Percentiles rank a stretch among this genome's conserved stretches.
Conservation (phyloP, 2,329 filamentous ascomycete species). For the Monilinia polystroma region DNA sequence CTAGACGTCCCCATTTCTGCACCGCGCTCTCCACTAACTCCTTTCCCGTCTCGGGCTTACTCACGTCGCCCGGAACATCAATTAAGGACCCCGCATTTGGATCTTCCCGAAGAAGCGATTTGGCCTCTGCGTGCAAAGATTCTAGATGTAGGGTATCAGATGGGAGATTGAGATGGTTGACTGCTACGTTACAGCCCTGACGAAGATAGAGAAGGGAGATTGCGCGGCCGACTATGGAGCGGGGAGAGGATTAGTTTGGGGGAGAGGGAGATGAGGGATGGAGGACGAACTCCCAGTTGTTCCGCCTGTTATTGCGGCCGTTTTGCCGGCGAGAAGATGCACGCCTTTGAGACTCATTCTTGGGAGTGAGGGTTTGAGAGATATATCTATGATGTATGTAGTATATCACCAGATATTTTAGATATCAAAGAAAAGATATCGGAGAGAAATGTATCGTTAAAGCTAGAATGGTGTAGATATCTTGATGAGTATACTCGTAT, state of each 20-base stretch:
- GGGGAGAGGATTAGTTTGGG: background rate
- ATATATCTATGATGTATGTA: background rate
- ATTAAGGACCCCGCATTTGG: slow-evolving; percentile 55
- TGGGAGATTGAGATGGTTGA: slow-evolving; percentile 71
- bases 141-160: slow-evolving; percentile 53
- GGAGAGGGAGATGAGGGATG: slow-evolving; percentile 50
- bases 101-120: slow-evolving; percentile 46
- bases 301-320: slow-evolving; percentile 23
- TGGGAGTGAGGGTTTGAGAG: background rate
- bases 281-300: slow-evolving; percentile 22
- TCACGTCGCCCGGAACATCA: slow-evolving; percentile 74
- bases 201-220: slow-evolving; percentile 76
- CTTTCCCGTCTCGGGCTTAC: slow-evolving; percentile 67
- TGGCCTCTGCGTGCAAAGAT: slow-evolving; percentile 53
- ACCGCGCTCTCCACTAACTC: slow-evolving; percentile 67
- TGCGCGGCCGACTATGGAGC: slow-evolving; percentile 67
- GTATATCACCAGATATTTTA: too few species aligned
- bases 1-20: slow-evolving; percentile 58
- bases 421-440: too few species aligned
- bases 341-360: slow-evolving; percentile 2
- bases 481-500: too few species aligned
- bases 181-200: slow-evolving; percentile 74
- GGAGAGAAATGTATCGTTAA: too few species aligned
- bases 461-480: too few species aligned
- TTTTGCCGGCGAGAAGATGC: slow-evolving; percentile 21